Base-by-base conservation (phyloP, 176 grass and related monocot species). In the Zea luxurians region DNA sequence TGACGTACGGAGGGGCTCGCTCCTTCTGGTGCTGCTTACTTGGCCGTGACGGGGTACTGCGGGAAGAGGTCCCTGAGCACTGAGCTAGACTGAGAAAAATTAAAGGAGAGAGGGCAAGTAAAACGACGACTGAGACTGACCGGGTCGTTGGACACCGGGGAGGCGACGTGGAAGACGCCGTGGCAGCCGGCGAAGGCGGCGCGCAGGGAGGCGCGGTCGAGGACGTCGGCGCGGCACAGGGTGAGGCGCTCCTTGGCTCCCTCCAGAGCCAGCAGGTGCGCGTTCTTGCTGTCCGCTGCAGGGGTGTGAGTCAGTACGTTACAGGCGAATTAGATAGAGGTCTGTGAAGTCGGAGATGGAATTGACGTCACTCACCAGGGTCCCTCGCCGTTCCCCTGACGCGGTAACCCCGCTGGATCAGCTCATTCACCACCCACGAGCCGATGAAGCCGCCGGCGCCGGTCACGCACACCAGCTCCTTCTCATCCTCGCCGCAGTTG, bases 161-260 rank as follows among this genome's bases (percentile, higher is more conserved):
- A 91, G 6, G 89, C 86, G 55, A 91, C 78, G 36, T 91, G 89
- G 78, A 88, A 83, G 54, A 91, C 86, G n/a, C 86, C 89, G 3
- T 60, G 48, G 73, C 89, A 91, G 7, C 89, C 89, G 5, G 2
- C 2, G 82, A 91, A 88, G 1, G 86, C 78, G 16, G 61, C 55
- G 10, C 13, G 72, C 1, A 91, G 66, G 68, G 73, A 71, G 3
- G 1, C 60, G 6, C 43, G 70, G 78, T 86, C 68, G 0, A 91
- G 35, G 0, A 91, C 45, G 10, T 91, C 85, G 50, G 89, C 86
- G 10, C 70, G 86, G 86, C 80, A 88, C 8, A 88, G 68, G 48
- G 86, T 53, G 2, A 89, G 62, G 38, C 86, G 70, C 62, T 83
- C 63, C 7, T 46, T 61, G 4, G 86, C 90, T 1, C 86, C 86